Conservation (phyloP, 2,329 filamentous ascomycete genomes). For the Penicillium sp. region DNA sequence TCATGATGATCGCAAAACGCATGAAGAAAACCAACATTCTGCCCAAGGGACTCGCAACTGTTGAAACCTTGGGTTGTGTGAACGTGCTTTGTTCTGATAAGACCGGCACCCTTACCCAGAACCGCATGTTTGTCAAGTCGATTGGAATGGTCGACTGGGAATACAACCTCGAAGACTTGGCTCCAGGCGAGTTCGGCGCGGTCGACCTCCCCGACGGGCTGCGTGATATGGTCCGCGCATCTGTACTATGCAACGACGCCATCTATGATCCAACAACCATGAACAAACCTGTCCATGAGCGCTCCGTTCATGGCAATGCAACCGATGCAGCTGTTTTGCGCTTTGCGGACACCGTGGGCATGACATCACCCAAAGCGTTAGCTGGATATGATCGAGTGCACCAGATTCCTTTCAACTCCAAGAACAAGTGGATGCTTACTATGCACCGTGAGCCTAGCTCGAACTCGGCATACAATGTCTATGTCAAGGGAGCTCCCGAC, state of each 20-base stretch:
- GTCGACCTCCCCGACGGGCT: slow-evolving; percentile 44
- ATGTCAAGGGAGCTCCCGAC: slow-evolving; percentile 78
- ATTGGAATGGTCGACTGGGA: slow-evolving; percentile 30
- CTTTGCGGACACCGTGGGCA: slow-evolving; percentile 66
- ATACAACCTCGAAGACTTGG: slow-evolving; percentile 21
- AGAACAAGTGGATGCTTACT: slow-evolving; percentile 81
- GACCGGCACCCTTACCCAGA: slow-evolving; percentile 64
- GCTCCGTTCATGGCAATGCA: slow-evolving; percentile 72
- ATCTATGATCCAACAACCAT: slow-evolving; percentile 70
- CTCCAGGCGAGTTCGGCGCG: slow-evolving; percentile 9
- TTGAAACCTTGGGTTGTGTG: slow-evolving; percentile 74
- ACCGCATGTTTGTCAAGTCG: slow-evolving; percentile 66
- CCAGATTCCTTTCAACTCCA: slow-evolving; percentile 76
- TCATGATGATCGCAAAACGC: slow-evolving; percentile 75
- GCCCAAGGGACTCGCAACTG: slow-evolving; percentile 77
- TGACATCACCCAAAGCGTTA: slow-evolving; percentile 59
- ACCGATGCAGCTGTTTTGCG: slow-evolving; percentile 75
- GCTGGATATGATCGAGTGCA: slow-evolving; percentile 65
- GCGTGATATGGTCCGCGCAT: slow-evolving; percentile 62
- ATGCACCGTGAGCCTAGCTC: slow-evolving; percentile 44
- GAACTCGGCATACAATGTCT: slow-evolving; percentile 29
- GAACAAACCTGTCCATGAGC: slow-evolving; percentile 60
- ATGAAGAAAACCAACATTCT: slow-evolving; percentile 77
- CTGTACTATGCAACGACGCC: slow-evolving; percentile 72
- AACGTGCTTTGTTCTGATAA: slow-evolving; percentile 78